These are phyloP conservation scores for Microcyclosporella mali DNA, from an alignment of 2,329 filamentous ascomycete species.

Conservation along the genomic window DNA sequence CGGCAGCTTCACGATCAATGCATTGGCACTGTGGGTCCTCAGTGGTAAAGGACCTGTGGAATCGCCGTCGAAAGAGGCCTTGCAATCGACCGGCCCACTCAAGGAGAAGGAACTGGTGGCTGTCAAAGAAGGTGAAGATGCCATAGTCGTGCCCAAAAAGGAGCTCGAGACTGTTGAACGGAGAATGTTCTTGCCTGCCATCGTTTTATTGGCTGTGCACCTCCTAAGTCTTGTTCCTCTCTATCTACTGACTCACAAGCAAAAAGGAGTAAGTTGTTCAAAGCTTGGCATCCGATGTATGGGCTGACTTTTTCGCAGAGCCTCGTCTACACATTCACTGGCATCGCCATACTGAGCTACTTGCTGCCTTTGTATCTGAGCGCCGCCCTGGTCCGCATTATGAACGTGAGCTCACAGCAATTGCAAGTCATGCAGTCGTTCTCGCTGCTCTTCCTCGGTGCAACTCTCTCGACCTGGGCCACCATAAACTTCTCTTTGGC, in stretches of 20 bases:
- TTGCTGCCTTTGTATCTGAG: conserved; percentile 24
- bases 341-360: conserved; percentile 42
- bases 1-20: conserved; percentile 90
- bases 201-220: conserved; percentile 66
- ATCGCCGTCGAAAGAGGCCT: conserved; percentile 13
- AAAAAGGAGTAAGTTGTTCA: conserved; percentile 54
- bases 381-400: conserved; percentile 14
- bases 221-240: conserved; percentile 73
- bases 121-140: conserved; percentile 31
- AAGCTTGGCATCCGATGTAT: no score
- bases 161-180: conserved; percentile 49
- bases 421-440: conserved; percentile 79
- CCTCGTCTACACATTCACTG: conserved; percentile 45
- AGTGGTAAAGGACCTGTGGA: conserved; percentile 52
- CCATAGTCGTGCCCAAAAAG: conserved; percentile 35
- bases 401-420: conserved; percentile 49
- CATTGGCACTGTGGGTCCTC: conserved; percentile 87
- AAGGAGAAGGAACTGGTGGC: conserved; percentile 33
- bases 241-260: conserved; percentile 74
- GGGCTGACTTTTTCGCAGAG: conserved; percentile 15
- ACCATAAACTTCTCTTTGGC: conserved; percentile 93
- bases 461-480: conserved; percentile 85
- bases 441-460: conserved; percentile 84
- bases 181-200: conserved; percentile 65
- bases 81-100: conserved; percentile 16